These are phyloP conservation scores for Dendrocalamus sinicus DNA, from an alignment of 176 grass and related monocot species.

Conservation along the genomic window DNA sequence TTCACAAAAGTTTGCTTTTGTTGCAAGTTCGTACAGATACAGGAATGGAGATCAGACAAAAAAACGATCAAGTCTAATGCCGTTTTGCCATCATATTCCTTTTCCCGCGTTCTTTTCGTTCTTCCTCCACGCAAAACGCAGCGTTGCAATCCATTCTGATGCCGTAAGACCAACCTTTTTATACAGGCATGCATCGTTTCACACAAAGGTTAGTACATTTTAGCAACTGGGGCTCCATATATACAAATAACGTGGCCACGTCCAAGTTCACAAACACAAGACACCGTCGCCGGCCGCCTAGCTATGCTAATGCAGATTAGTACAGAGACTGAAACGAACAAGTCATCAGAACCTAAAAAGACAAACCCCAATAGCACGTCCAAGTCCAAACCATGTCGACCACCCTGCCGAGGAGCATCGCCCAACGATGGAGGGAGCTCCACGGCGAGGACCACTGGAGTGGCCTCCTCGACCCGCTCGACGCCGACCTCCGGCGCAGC, in stretches of 20 bases:
- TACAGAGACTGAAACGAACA: not conserved
- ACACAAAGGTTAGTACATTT: not conserved
- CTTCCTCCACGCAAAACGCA: no score
- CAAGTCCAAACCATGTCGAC: not conserved
- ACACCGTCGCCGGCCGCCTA: not conserved
- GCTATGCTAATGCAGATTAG: no score
- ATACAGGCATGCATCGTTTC: no score
- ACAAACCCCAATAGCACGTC: not conserved
- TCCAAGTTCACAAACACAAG: not conserved
- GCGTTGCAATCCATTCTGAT: no score
- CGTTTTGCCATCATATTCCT: no score
- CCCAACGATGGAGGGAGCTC: slow-evolving; percentile 55
- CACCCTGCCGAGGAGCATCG: slow-evolving; percentile 16
- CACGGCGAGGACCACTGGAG: slow-evolving; percentile 55
- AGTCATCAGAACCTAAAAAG: not conserved
- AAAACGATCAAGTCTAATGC: no score
- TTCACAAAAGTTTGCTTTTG: no score
- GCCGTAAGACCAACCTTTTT: no score
- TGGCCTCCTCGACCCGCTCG: slow-evolving; percentile 55
- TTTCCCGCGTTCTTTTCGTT: no score
- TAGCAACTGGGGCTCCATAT: not conserved
- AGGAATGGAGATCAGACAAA: no score
- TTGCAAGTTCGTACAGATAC: no score
- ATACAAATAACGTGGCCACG: not conserved
- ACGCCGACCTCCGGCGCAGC: slow-evolving; percentile 54